These are phyloP conservation scores for Plasmopara muralis DNA, from an alignment of 352 stramenopile genomes.

Conservation along the genomic window DNA sequence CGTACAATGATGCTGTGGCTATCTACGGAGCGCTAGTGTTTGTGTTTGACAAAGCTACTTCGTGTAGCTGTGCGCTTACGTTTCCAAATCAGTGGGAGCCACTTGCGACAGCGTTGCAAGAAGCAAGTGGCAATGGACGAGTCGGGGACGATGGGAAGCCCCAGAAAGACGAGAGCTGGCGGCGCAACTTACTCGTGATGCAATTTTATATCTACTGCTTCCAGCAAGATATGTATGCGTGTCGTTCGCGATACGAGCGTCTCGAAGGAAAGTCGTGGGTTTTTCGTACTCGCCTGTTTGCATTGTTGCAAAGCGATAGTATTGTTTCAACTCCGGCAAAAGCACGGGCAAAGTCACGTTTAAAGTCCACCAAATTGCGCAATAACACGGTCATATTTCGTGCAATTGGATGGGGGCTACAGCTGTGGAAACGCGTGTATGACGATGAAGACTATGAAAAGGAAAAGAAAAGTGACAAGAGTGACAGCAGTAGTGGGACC, in stretches of 20 bases:
- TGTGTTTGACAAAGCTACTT: slow-evolving; percentile 65
- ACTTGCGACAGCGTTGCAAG: slow-evolving; percentile 48
- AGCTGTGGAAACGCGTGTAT: slow-evolving; percentile 67
- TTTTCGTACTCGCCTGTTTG: slow-evolving; percentile 50
- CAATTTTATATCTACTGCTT: slow-evolving; percentile 84
- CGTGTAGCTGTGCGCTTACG: slow-evolving; percentile 50
- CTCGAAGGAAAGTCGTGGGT: slow-evolving; percentile 50
- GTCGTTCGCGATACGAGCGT: slow-evolving; percentile 41
- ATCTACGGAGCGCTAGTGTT: slow-evolving; percentile 80
- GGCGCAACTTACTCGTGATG: slow-evolving; percentile 61
- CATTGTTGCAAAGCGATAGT: slow-evolving; percentile 44
- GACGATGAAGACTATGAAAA: slow-evolving; percentile 29
- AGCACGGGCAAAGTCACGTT: slow-evolving; percentile 24
- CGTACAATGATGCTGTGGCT: slow-evolving; percentile 60
- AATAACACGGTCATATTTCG: slow-evolving; percentile 68
- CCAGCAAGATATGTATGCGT: slow-evolving; percentile 55
- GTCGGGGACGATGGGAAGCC: slow-evolving; percentile 23
- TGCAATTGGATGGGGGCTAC: slow-evolving; percentile 39
- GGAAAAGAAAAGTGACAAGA: slow-evolving; percentile 21
- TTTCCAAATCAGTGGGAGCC: slow-evolving; percentile 73
- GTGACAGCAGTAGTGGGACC: neutral
- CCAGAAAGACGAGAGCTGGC: slow-evolving; percentile 48
- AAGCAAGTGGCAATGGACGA: slow-evolving; percentile 36
- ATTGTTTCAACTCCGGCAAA: slow-evolving; percentile 25
- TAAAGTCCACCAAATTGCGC: slow-evolving; percentile 41